Evolutionary conservation across 768 basidiomycete genomes (phyloP), one percentile per base, ranked within the genome.

Genomic region (Tulasnella sp.): DNA sequence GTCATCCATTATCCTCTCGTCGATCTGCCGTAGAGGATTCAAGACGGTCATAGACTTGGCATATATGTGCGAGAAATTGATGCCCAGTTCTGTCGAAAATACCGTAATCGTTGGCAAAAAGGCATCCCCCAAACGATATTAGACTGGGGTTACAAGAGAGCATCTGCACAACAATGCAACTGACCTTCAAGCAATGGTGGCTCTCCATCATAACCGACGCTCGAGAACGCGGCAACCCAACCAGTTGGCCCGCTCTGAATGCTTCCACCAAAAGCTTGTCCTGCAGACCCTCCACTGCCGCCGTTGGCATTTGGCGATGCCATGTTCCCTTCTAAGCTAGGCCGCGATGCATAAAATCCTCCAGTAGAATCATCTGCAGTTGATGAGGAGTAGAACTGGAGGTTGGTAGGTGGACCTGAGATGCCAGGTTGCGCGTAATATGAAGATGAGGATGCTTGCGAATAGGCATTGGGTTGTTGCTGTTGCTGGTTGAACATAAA

Each of bases 1-100:
- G 67, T 99, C 96, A 71, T 99, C 96, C 96, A 99, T 99, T 61
- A 99, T 98, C 60, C 80, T 85, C 63, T 86, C 88, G 63, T 96
- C 86, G 30, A 94, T 81, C 51, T 76, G 77, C 60, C 81, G 79
- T 21, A 98, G 74, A 3, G 96, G 96, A 68, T 99, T 98, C 52
- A 99, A 81, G 7, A 98, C 96, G 0, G 96, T 93, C 72, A 94
- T 73, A 23, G 93, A 89, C 75, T 98, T 99, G 59, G 81, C 84
- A 34, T 86, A 81, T 72, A 99, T 98, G 70, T 99, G 96, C 34
- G 84, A 82, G 65, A 98, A 96, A 74, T 99, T 98, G 70, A 99
- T 94, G 42, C 96, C 96, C 34, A 99, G 83, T 70, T 98, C 96
- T 98, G 67, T 13, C 27, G 0, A 17, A 19, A 4, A 23, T 7